Evolutionary conservation across 345 rosid species (phyloP), one percentile per base, ranked within the genome.

Genomic region (Populus pruinosa): DNA sequence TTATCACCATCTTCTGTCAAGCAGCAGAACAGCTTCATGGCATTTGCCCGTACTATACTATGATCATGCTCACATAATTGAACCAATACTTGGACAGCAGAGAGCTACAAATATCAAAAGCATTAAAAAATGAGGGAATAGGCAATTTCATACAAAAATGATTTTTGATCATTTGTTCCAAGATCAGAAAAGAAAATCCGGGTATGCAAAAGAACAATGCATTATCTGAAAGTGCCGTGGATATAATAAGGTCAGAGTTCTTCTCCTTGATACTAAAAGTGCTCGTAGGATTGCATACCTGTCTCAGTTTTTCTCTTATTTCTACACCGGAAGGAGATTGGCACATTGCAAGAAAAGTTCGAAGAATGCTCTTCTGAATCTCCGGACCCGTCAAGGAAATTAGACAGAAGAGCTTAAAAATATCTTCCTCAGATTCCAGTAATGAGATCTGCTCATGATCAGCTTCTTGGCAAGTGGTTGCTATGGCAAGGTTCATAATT

Each of bases 61-160:
- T 72, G 79, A 70, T 72, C 23, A 65, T 44, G 47, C 73, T 78
- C 85, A 67, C 82, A 82, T 61, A 78, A 67, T 29, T 78, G 82
- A 66, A 82, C 82, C 75, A 82, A 61, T 38, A 79, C 79, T 82
- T 75, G 85, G 70, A 79, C 77, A 50, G 76, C 80, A 59, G 85
- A 80, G 73, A 83, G 78, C 82, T 79, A 72, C 50, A 62, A 21
- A 76, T 62, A 21, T 27, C 35, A 79, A 18, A 59, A 43, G 21
- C 27, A 55, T 70, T 33, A 38, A 36, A 20, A 25, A 27, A 63
- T 53, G 18, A 27, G 33, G 35, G 14, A 41, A 14, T 8, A 63
- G 10, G 31, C 9, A 0, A 55, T 55, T 21, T 55, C 61, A 8
- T 21, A 55, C 25, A 55, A 55, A 55, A 55, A 55, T 55, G 25